These are phyloP conservation scores for Zea mays DNA, from an alignment of 176 grass and related monocot genomes.

Conservation along the genomic window DNA sequence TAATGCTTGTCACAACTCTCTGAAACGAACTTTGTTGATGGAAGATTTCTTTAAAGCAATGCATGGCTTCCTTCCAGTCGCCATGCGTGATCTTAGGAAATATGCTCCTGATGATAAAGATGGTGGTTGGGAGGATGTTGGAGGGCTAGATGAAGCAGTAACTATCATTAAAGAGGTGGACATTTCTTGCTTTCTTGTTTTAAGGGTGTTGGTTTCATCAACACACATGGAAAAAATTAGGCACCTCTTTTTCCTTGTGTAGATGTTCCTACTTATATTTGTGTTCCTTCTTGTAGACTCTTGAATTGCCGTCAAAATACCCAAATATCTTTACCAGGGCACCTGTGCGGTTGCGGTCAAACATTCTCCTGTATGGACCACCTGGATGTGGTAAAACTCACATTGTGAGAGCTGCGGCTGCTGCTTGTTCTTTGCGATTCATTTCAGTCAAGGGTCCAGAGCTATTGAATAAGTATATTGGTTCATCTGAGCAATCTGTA, in stretches of 20 bases:
- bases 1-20: slow-evolving; percentile 30
- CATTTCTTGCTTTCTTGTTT: slow-evolving; percentile 18
- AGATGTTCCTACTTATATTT: slow-evolving; percentile 35
- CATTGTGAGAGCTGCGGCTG: slow-evolving; percentile 85
- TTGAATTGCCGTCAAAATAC: slow-evolving; percentile 92
- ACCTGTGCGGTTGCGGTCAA: slow-evolving; percentile 83
- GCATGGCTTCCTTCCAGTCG: slow-evolving; percentile 87
- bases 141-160: slow-evolving; percentile 72
- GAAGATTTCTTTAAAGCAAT: slow-evolving; percentile 88
- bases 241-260: slow-evolving; percentile 25
- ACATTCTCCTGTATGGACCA: slow-evolving; percentile 90
- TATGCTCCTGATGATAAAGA: slow-evolving; percentile 63
- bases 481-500: slow-evolving; percentile 96
- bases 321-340: slow-evolving; percentile 80
- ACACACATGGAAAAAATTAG: slow-evolving; percentile 22
- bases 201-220: slow-evolving; percentile 20
- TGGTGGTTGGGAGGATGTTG: slow-evolving; percentile 91
- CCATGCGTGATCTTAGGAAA: slow-evolving; percentile 93
- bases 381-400: slow-evolving; percentile 96
- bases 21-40: slow-evolving; percentile 48
- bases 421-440: slow-evolving; percentile 89
- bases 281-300: slow-evolving; percentile 57
- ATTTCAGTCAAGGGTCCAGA: slow-evolving; percentile 95
- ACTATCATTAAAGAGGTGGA: slow-evolving; percentile 92
- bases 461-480: slow-evolving; percentile 94